Evolutionary conservation across 2,329 filamentous ascomycete genomes (phyloP), one percentile per base, ranked within the genome.

Genomic region (Ascochyta koolunga): DNA sequence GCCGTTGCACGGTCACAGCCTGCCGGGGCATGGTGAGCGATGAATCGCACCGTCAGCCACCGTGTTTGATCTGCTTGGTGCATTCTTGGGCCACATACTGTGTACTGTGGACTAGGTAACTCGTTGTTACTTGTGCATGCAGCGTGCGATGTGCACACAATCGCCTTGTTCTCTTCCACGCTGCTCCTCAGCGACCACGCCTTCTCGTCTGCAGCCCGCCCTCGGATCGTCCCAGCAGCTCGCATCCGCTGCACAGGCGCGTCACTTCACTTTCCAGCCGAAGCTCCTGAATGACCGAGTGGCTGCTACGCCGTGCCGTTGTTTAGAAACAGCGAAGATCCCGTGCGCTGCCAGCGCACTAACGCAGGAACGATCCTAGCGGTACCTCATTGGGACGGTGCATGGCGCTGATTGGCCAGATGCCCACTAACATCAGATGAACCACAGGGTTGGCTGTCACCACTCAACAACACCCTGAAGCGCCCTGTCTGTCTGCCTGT

Each of bases 361-460:
- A 60, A 56, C 56, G 65, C 65, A 67, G 65, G 65, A 63, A 67
- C 65, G 50, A 51, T 54, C 35, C 45, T 35, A 49, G 51, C 39
- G 40, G 16, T 22, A 19, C 35, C 35, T 35, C 29, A 13, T 37
- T 16, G 15, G 11, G 15, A 33, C 15, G 31, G 15, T 5, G 5
- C 15, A 16, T 1, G 31, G 15, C 15, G 9, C n/a, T 62, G 50
- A 69, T 70, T 68, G 61, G 67, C 43, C 50, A 38, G 25, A n/a
- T 31, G 25, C n/a, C 43, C 42, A 49, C 31, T 36, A 45, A 24
- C 29, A 27, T 5, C 45, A 59, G 62, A 67, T 64, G 56, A 58
- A 31, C 58, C 46, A 46, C 63, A 58, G 55, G 62, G 59, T 53
- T 43, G 25, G 11, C 33, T 27, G 49, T 47, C 35, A 56, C 58